A percentile compares a stretch with the other conserved stretches of the same genome.
Evolutionary conservation across 2,329 filamentous ascomycete species (phyloP).

Genomic region (Elsinoe fawcettii): DNA sequence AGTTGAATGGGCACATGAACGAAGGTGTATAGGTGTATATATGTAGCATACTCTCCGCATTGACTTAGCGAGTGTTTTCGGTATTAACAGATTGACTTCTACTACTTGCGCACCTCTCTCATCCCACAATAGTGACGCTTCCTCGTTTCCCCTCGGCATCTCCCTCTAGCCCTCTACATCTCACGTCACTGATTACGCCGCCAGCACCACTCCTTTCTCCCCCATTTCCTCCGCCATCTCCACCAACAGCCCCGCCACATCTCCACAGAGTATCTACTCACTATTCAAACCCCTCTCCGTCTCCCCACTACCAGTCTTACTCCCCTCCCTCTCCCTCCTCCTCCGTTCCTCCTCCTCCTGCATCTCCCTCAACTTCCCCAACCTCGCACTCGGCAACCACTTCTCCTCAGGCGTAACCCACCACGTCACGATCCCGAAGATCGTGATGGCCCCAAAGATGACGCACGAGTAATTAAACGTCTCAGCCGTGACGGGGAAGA

Average conservation of each 20-base stretch:
- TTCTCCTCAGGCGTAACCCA: constrained; percentile 31
- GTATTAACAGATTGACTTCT: not conserved
- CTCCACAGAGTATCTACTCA: not conserved
- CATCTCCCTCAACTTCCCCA: constrained; percentile 27
- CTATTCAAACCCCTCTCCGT: not conserved
- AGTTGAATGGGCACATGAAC: not conserved
- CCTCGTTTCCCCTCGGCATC: too few relatives aligned
- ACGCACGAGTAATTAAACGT: constrained; percentile 33
- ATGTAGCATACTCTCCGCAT: constrained; percentile 8
- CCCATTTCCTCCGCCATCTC: not conserved
- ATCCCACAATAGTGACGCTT: too few relatives aligned
- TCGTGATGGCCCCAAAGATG: constrained; percentile 34
- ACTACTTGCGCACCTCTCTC: not conserved
- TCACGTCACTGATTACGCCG: too few relatives aligned
- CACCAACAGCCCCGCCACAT: not conserved
- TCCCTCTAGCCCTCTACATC: not conserved
- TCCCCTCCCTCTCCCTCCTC: not conserved
- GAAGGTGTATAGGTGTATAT: not conserved
- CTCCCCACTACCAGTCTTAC: not conserved
- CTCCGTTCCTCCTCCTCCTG: constrained; percentile 21
- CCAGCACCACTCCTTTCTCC: not conserved
- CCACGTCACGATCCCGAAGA: constrained; percentile 32
- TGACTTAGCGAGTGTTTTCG: not conserved
- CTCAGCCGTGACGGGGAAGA: constrained; percentile 29
- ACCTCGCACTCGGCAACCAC: constrained; percentile 29